These are phyloP conservation scores for Combretum micranthum DNA, from an alignment of 345 rosid genomes.

Conservation along the genomic window DNA sequence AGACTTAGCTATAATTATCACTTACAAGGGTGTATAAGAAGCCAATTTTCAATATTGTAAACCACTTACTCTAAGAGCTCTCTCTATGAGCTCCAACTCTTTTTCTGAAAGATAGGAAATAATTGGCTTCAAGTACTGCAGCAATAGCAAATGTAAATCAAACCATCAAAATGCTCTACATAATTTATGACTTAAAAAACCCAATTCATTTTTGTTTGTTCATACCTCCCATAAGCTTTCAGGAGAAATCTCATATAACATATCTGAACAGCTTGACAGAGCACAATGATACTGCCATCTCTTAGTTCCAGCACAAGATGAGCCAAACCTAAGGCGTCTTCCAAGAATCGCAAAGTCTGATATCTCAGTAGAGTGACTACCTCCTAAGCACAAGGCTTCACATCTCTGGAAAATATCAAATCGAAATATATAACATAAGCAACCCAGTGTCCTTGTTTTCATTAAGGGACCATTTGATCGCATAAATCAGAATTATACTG, in stretches of 20 bases:
- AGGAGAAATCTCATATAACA: slow-evolving; percentile 42
- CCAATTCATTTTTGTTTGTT: slow-evolving; percentile 5
- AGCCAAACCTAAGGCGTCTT: slow-evolving; percentile 33
- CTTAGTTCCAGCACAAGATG: slow-evolving; percentile 32
- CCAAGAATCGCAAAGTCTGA: slow-evolving; percentile 26
- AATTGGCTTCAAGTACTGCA: slow-evolving; percentile 56
- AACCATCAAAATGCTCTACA: background rate
- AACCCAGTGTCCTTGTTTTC: background rate
- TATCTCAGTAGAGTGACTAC: slow-evolving; percentile 26
- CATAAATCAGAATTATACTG: too few relatives aligned
- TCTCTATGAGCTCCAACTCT: slow-evolving; percentile 74
- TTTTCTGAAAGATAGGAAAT: slow-evolving; percentile 71
- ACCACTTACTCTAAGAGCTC: slow-evolving; percentile 65
- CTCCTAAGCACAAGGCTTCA: slow-evolving; percentile 37
- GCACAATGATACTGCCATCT: slow-evolving; percentile 52
- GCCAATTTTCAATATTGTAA: slow-evolving; percentile 8
- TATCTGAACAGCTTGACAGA: slow-evolving; percentile 36
- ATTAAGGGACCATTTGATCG: background rate
- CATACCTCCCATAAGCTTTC: slow-evolving; percentile 93
- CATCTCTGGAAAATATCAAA: slow-evolving; percentile 36
- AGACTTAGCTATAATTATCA: slow-evolving; percentile 17
- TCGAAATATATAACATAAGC: background rate
- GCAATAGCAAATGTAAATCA: slow-evolving; percentile 16
- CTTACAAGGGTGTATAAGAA: background rate
- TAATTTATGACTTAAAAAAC: background rate